Evolutionary conservation across 345 rosid species (phyloP).

Genomic region (Iberis pinnata): DNA sequence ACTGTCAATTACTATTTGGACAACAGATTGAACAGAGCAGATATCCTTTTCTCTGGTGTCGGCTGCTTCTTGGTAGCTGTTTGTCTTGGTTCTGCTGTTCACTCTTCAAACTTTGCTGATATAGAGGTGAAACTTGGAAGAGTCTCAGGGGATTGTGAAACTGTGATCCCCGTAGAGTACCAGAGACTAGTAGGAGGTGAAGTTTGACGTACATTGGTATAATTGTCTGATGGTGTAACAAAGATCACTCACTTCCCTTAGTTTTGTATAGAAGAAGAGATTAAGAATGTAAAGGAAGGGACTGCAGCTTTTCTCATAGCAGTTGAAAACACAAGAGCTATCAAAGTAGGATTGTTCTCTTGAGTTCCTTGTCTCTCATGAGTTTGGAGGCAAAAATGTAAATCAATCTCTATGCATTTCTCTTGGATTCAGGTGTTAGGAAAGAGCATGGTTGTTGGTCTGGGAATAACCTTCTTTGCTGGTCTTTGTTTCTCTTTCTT

Average conservation of each 20-base stretch:
- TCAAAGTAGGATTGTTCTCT: conserved; percentile 41
- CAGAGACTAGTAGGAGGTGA: conserved; percentile 23
- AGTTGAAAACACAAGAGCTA: conserved; percentile 59
- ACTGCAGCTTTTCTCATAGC: conserved; percentile 47
- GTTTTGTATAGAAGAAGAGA: conserved; percentile 11
- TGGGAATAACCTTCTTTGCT: conserved; percentile 55
- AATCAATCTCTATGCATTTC: neutral
- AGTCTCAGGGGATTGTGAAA: conserved; percentile 8
- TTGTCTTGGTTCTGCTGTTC: conserved; percentile 73
- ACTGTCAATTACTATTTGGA: conserved; percentile 77
- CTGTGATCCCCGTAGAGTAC: conserved; percentile 3
- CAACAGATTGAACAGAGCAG: conserved; percentile 50
- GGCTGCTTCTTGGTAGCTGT: conserved; percentile 69
- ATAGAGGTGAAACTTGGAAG: conserved; percentile 40
- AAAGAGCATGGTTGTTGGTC: conserved; percentile 50
- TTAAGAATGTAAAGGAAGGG: conserved; percentile 39
- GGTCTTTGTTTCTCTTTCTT: conserved; percentile 69
- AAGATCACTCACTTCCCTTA: conserved; percentile 23
- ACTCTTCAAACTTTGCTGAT: conserved; percentile 64
- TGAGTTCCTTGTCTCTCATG: neutral
- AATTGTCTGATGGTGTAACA: conserved; percentile 4
- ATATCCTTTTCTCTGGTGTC: conserved; percentile 73
- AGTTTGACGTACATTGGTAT: neutral
- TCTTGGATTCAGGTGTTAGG: conserved; percentile 54
- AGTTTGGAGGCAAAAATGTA: neutral